Base-by-base conservation (phyloP, 768 basidiomycete species). In the Baorangia bicolor region DNA sequence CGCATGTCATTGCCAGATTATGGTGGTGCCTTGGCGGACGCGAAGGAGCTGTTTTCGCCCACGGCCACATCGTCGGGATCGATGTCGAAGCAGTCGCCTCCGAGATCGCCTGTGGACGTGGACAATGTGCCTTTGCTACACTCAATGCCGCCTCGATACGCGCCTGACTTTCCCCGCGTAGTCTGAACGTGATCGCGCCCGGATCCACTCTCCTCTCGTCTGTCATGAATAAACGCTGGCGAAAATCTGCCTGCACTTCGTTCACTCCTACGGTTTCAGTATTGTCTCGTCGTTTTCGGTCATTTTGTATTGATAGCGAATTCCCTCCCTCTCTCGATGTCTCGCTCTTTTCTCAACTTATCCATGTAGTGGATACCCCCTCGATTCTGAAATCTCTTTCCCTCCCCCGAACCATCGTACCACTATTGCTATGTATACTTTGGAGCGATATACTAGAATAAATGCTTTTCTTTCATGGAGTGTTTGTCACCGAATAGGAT, bases 1-100 rank as follows among this genome's bases (percentile, higher is more conserved):
- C 73, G 75, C 55, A 64, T 79, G 48, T 79, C 79, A 13, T 61
- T 77, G 63, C 69, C 58, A 8, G 80, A 78, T 38, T 75, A 71
- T 18, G 73, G 73, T 16, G 73, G 74, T 13, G 62, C 69, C 37
- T 59, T 78, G 52, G 58, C 35, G 28, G 66, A 65, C 27, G 49
- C 60, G 49, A 68, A 61, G 41, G 25, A 14, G 2, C 53, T 66
- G 0, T 62, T 60, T 28, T 66, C 63, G 0, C 66, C 68, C 7
- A 68, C 66, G 2, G 37, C 55, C 1, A 69, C 68, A 2, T 49
- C 53, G 3, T 34, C 61, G 2, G 55, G 51, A 45, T 69, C 71
- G 30, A 60, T 59, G 3, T 71, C 65, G 7, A 73, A 49, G 52
- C 69, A 66, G 35, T 62, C 65, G n/a, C 53, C 68, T 4, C 66